phyloP scores from a whole-genome alignment of 371 early-diverging fungal genomes.

The Lichtheimia corymbifera region DNA sequence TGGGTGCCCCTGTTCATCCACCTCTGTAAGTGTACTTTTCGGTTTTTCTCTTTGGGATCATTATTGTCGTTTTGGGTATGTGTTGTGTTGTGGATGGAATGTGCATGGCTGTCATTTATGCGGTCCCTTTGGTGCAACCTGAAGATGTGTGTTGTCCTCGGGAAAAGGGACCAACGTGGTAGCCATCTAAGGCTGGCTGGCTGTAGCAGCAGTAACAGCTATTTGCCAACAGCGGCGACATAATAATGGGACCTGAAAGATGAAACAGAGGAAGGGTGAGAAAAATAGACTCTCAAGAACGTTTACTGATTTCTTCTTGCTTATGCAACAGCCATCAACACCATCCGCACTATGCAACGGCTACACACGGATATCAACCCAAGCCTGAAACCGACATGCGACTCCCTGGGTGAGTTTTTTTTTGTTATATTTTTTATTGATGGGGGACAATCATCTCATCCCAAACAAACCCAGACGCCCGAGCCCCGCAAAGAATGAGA shows the following conservation, averaged over 20 bases:
- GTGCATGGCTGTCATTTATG: neutral
- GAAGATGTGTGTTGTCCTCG: neutral
- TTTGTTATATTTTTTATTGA: neutral
- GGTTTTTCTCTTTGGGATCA: neutral
- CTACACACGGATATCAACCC: neutral
- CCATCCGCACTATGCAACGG: constrained; percentile 2
- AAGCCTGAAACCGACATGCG: constrained; percentile 8
- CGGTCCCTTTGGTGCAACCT: neutral
- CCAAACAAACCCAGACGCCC: constrained; percentile 2
- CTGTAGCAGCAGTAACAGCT: neutral
- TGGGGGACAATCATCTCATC: neutral
- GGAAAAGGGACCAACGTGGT: too few species aligned
- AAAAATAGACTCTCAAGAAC: constrained; percentile 5
- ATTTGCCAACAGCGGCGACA: constrained; percentile 8
- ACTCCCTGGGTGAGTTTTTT: constrained; percentile 1
- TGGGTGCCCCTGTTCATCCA: constrained; percentile 11
- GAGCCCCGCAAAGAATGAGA: constrained; percentile 17
- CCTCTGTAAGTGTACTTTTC: constrained; percentile 9
- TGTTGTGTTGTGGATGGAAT: too few species aligned
- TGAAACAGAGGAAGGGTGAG: neutral
- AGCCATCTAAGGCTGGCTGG: too few species aligned
- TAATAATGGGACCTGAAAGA: neutral
- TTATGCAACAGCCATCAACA: constrained; percentile 2
- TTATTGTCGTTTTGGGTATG: neutral
- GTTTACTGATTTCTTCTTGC: too few species aligned